Evolutionary conservation across 2,329 filamentous ascomycete species (phyloP).

Genomic region (Hypoxylon sp.): DNA sequence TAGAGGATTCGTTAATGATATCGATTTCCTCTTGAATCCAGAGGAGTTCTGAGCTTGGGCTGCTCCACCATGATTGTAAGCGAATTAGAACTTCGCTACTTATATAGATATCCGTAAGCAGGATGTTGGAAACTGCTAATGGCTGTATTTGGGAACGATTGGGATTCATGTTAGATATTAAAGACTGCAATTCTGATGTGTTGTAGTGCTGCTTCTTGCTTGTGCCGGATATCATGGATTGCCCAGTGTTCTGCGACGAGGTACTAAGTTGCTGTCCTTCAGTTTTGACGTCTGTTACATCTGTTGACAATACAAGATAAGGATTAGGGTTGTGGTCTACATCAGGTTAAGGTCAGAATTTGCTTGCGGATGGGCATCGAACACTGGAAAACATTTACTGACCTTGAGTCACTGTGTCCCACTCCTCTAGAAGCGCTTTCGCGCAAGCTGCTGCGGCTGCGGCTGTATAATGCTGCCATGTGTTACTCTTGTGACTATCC

Average conservation of each 20-base stretch:
- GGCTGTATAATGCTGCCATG: conserved; percentile 47
- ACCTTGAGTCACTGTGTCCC: not conserved
- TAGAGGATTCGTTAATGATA: not conserved
- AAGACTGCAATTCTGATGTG: not conserved
- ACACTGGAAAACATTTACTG: not conserved
- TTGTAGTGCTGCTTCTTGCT: not conserved
- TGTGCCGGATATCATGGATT: not conserved
- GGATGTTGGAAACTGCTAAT: not conserved
- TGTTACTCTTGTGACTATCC: conserved; percentile 50
- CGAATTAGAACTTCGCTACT: conserved; percentile 3
- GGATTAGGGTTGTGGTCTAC: not conserved
- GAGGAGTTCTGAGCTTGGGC: conserved; percentile 5
- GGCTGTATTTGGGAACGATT: not conserved
- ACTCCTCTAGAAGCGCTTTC: conserved; percentile 30
- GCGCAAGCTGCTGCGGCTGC: conserved; percentile 42
- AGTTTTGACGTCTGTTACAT: not conserved
- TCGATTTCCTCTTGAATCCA: conserved; percentile 3
- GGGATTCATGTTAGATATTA: not conserved
- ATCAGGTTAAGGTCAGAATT: not conserved
- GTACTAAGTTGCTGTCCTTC: not conserved
- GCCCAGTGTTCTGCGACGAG: not conserved
- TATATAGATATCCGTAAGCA: not conserved
- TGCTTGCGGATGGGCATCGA: not conserved
- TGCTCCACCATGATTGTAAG: conserved; percentile 1
- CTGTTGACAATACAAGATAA: not conserved